A percentile compares a stretch with the other conserved stretches of the same genome.
These are phyloP conservation scores for Mycena rosella DNA, from an alignment of 768 basidiomycete species.

Conservation along the genomic window DNA sequence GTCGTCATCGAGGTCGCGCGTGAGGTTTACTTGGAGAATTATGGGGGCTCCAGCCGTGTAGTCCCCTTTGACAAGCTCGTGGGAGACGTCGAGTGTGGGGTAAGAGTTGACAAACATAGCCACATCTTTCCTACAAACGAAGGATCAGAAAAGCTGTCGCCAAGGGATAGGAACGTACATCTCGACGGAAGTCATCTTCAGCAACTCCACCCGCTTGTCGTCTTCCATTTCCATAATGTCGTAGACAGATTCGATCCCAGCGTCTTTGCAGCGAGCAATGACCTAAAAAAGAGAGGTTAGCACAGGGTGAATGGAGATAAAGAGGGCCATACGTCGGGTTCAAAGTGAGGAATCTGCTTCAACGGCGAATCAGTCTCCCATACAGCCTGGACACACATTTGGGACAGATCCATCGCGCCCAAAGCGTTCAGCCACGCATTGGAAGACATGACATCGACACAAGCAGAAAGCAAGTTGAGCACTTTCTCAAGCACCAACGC, in stretches of 20 bases:
- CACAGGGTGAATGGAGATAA: neutral
- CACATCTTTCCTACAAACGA: conserved; percentile 81
- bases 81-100: conserved; percentile 93
- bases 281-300: conserved; percentile 57
- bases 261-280: conserved; percentile 86
- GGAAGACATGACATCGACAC: conserved; percentile 98
- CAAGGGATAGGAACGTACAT: conserved; percentile 71
- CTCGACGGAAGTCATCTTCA: conserved; percentile 88
- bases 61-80: conserved; percentile 88
- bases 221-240: conserved; percentile 99
- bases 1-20: conserved; percentile 85
- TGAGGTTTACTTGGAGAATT: conserved; percentile 80
- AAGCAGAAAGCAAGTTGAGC: conserved; percentile 91
- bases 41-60: conserved; percentile 91
- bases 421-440: conserved; percentile 96
- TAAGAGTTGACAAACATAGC: conserved; percentile 97
- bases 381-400: conserved; percentile 98
- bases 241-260: conserved; percentile 89
- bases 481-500: conserved; percentile 89
- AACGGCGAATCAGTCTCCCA: conserved; percentile 98
- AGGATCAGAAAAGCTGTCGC: conserved; percentile 32
- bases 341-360: conserved; percentile 97
- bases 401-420: conserved; percentile 97
- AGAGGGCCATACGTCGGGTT: conserved; percentile 73
- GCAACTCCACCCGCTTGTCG: conserved; percentile 80